Conservation (phyloP, 306 rosid species). For the Sechiopsis laciniata region DNA sequence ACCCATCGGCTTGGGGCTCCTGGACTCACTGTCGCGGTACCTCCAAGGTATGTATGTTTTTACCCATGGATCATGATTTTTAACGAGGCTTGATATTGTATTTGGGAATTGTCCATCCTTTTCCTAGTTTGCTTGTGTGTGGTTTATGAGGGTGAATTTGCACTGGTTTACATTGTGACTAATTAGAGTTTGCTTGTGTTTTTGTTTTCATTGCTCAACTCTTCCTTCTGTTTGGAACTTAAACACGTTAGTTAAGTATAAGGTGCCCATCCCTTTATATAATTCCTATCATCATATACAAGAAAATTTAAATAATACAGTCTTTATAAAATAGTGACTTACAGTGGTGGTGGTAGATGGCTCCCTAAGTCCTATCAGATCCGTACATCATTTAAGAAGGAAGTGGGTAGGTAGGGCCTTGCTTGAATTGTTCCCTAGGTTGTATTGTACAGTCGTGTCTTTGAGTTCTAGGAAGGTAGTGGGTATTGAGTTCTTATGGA, state of each 20-base stretch:
- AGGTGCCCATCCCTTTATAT: neutral
- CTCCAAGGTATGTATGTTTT: constrained; percentile 49
- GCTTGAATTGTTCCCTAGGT: neutral
- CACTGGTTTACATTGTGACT: neutral
- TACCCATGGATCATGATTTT: neutral
- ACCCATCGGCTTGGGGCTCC: constrained; percentile 90
- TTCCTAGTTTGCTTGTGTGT: neutral
- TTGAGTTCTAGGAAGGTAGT: neutral
- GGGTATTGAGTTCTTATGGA: neutral
- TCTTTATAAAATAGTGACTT: neutral
- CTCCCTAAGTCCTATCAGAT: neutral
- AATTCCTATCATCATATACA: neutral
- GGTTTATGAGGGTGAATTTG: neutral
- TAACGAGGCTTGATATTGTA: neutral
- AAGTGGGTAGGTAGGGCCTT: neutral
- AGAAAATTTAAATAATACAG: neutral
- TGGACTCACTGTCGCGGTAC: constrained; percentile 91
- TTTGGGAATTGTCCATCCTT: neutral
- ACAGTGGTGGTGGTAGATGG: neutral
- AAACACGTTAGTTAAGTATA: neutral
- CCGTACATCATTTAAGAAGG: neutral
- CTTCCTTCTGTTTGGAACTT: neutral
- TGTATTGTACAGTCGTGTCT: neutral
- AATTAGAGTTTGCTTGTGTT: neutral
- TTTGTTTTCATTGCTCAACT: constrained; percentile 7